Percentiles rank a stretch among this genome's conserved stretches.
Evolutionary conservation across 148 eudicot species (phyloP).

Genomic region (Vaccinium corymbosum): DNA sequence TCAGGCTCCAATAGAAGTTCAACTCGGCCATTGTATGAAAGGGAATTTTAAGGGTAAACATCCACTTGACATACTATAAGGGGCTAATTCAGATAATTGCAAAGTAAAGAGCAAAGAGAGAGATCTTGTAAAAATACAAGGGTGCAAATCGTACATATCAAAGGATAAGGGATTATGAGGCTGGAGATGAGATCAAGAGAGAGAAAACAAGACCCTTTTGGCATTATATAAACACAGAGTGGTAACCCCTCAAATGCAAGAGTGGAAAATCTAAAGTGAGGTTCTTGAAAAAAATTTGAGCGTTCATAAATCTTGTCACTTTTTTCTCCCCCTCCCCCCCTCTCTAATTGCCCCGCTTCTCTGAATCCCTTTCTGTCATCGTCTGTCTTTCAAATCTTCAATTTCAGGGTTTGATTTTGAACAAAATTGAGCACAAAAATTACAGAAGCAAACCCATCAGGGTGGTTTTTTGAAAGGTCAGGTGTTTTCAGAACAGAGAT

Average conservation of each 20-base stretch:
- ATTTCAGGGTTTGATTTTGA: constrained; percentile 24
- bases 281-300: constrained; percentile 17
- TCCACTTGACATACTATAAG: neutral
- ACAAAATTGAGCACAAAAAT: neutral
- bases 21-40: neutral
- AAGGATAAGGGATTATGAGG: neutral
- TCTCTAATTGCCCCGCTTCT: constrained; percentile 40
- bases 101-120: neutral
- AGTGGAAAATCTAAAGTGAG: constrained; percentile 34
- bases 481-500: constrained; percentile 59
- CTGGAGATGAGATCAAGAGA: constrained; percentile 11
- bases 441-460: constrained; percentile 17
- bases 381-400: constrained; percentile 38
- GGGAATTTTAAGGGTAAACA: neutral
- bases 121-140: neutral
- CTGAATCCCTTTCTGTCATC: constrained; percentile 53
- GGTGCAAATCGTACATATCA: neutral
- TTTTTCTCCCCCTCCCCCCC: neutral
- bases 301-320: neutral
- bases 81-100: neutral
- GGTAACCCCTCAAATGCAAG: constrained; percentile 2
- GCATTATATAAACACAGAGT: constrained; percentile 19
- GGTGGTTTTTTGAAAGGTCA: constrained; percentile 44
- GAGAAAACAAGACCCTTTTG: constrained; percentile 1
- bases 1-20: neutral